Base-by-base conservation (phyloP, 2,329 filamentous ascomycete genomes). In the Cladosporium velox region DNA sequence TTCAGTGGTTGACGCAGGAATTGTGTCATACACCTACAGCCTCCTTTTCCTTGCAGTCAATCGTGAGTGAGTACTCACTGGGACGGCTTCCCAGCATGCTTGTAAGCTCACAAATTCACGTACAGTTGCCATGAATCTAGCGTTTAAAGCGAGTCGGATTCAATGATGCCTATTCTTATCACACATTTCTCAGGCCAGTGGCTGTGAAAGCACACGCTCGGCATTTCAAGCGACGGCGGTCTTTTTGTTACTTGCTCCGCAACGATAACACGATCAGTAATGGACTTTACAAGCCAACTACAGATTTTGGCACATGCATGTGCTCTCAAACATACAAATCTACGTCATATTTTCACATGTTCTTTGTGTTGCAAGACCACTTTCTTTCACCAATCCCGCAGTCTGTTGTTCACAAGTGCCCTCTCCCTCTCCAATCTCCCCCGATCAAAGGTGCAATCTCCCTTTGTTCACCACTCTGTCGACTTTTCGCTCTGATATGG, bases 1-100 rank as follows among this genome's bases (percentile, higher is more conserved):
- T 72, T 84, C 30, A 66, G 65, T 59, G 70, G 70, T 30, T 65
- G 60, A 64, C 21, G 8, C n/a, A 47, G 1, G n/a, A 6, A 47
- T 2, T 6, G 11, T 2, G n/a, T 7, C 10, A 21, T 47, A 47
- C n/a, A 47, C n/a, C 41, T 21, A 21, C 8, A 21, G 2, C 10
- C n/a, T 24, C 41, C 4, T 21, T 24, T 4, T 10, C 11, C 41
- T 47, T 47, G n/a, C 41, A 24, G n/a, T 12, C 8, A 3, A 47
- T 6, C 3, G 41, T 47, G 41, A 47, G 41, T 47, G 41, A 24
- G n/a, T 18, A 10, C 24, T 24, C n/a, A 47, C 41, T 7, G 41
- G 10, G n/a, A 21, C 41, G 12, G 41, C 41, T 21, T 24, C n/a
- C 41, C 2, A 3, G 3, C n/a, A 47, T 21, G n/a, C n/a, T 4